Conservation (phyloP, 192 early-diverging fungal genomes). For the Coemansia sp. region DNA sequence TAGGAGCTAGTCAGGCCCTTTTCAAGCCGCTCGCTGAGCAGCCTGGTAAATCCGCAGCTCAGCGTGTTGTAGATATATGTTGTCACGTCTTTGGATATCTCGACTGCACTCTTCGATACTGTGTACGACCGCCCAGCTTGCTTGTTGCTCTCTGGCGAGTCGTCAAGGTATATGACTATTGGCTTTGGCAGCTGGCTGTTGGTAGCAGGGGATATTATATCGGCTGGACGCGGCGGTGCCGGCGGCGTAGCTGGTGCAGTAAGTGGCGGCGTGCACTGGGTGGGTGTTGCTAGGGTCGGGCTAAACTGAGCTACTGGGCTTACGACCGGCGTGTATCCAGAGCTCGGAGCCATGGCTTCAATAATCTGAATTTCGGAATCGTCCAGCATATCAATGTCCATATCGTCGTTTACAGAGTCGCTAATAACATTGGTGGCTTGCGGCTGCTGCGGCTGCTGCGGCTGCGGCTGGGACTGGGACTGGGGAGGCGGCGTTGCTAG, state of each 20-base stretch:
- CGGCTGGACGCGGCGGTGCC: neutral
- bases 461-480: neutral
- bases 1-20: conserved; percentile 5
- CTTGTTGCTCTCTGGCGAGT: conserved; percentile 9
- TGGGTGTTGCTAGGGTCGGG: neutral
- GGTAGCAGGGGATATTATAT: neutral
- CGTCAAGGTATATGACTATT: conserved; percentile 35
- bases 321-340: too few species aligned
- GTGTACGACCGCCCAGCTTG: neutral
- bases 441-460: too few species aligned
- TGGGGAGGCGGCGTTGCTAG: too few species aligned
- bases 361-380: neutral
- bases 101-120: conserved; percentile 12
- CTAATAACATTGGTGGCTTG: neutral
- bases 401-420: conserved; percentile 7
- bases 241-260: neutral
- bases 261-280: neutral
- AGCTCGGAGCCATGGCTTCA: too few species aligned
- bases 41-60: conserved; percentile 22
- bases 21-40: conserved; percentile 24
- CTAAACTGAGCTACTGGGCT: neutral
- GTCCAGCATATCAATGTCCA: conserved; percentile 22
- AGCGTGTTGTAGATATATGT: conserved; percentile 10
- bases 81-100: conserved; percentile 26
- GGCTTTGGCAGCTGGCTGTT: neutral